Percentiles rank a stretch among this genome's conserved stretches.
These are phyloP conservation scores for Sarcodon aspratus DNA, from an alignment of 768 basidiomycete species.

Conservation along the genomic window DNA sequence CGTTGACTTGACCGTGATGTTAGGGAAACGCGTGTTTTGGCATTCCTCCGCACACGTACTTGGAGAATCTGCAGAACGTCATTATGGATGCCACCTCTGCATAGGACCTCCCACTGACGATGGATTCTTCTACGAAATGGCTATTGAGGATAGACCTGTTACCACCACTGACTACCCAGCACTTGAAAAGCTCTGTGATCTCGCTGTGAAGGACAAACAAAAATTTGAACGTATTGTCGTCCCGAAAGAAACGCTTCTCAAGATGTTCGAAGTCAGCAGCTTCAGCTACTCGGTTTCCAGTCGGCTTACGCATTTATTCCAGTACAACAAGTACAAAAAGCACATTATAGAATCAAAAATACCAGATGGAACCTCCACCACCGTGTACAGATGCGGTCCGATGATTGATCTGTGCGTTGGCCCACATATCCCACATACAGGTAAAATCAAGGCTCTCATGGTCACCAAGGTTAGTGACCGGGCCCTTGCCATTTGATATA, in stretches of 20 bases:
- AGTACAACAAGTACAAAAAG: conserved; percentile 99
- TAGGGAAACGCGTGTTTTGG: conserved; percentile 98
- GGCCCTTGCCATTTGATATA: neutral
- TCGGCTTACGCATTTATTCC: neutral
- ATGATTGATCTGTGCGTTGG: conserved; percentile 97
- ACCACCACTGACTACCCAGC: conserved; percentile 74
- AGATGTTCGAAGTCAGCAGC: conserved; percentile 78
- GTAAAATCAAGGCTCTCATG: conserved; percentile 95
- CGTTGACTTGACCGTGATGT: neutral
- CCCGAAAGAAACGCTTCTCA: conserved; percentile 86
- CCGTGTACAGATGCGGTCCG: conserved; percentile 97
- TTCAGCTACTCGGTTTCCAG: neutral
- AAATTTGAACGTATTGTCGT: conserved; percentile 92
- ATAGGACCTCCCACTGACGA: conserved; percentile 96
- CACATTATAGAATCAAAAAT: conserved; percentile 94
- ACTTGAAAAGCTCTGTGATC: conserved; percentile 82
- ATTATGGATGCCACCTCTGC: conserved; percentile 95
- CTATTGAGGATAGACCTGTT: conserved; percentile 75
- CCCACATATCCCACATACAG: conserved; percentile 96
- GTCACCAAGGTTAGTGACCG: conserved; percentile 67
- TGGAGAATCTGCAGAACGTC: conserved; percentile 91
- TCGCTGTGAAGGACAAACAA: conserved; percentile 91
- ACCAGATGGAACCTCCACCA: conserved; percentile 91
- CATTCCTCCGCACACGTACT: conserved; percentile 98
- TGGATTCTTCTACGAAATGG: conserved; percentile 99